Evolutionary conservation across 148 eudicot species (phyloP).

Genomic region (Arbutus unedo): DNA sequence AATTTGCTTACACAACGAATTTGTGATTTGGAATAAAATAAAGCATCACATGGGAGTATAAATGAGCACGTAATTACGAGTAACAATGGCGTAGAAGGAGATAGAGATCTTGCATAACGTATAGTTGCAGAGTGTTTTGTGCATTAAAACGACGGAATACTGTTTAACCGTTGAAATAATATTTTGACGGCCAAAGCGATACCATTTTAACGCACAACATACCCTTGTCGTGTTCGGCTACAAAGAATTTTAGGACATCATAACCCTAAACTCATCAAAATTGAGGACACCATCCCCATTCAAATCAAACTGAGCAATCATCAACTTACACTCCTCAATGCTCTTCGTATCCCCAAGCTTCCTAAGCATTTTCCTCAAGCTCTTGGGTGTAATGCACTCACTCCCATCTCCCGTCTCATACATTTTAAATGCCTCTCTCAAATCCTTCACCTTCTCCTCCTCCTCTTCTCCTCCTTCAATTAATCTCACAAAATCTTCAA

Average conservation of each 20-base stretch:
- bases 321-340: constrained; percentile 19
- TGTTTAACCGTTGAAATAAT: too few species aligned
- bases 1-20: too few species aligned
- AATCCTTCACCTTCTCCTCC: constrained; percentile 30
- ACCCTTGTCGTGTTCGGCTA: too few species aligned
- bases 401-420: constrained; percentile 26
- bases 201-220: too few species aligned
- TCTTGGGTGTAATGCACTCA: constrained; percentile 34
- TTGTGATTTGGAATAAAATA: too few species aligned
- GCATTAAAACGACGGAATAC: too few species aligned
- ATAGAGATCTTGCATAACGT: too few species aligned
- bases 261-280: constrained; percentile 32
- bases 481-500: constrained; percentile 37
- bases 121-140: too few species aligned
- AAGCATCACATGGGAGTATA: too few species aligned
- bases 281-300: constrained; percentile 33
- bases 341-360: constrained; percentile 20
- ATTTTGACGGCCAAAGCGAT: too few species aligned
- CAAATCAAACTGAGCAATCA: constrained; percentile 29
- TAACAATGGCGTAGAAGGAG: too few species aligned
- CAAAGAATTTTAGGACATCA: constrained; percentile 22
- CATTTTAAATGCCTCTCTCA: constrained; percentile 34
- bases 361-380: constrained; percentile 27
- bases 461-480: constrained; percentile 37
- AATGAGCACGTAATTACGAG: too few species aligned